phyloP scores from a whole-genome alignment of 257 asterid genomes.

The Penstemon eatonii region DNA sequence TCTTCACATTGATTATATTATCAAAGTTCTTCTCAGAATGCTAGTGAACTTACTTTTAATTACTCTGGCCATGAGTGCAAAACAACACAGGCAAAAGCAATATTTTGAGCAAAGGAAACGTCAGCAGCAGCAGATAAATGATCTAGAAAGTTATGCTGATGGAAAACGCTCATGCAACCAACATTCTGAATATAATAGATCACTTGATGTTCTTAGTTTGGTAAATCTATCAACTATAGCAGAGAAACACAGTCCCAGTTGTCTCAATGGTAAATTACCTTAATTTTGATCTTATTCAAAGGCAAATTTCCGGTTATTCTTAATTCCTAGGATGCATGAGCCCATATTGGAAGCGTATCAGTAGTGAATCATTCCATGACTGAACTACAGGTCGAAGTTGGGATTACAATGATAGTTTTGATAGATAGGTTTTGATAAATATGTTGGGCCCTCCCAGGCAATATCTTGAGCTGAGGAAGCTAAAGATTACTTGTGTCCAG shows the following conservation, averaged over 20 bases:
- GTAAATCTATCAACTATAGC: slow-evolving; percentile 54
- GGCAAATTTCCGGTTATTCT: slow-evolving; percentile 17
- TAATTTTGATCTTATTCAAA: slow-evolving; percentile 20
- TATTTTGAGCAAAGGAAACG: slow-evolving; percentile 87
- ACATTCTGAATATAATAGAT: slow-evolving; percentile 46
- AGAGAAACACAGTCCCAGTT: slow-evolving; percentile 38
- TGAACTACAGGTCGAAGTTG: not conserved
- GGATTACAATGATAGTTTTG: not conserved
- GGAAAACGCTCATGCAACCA: slow-evolving; percentile 42
- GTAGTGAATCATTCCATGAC: slow-evolving; percentile 9
- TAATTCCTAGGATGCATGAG: slow-evolving; percentile 19
- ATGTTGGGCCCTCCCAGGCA: not conserved
- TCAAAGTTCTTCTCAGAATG: not conserved
- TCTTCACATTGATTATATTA: slow-evolving; percentile 19
- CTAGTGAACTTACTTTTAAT: slow-evolving; percentile 17
- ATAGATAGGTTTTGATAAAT: not conserved
- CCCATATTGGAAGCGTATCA: not conserved
- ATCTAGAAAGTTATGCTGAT: slow-evolving; percentile 43
- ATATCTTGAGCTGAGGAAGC: not conserved
- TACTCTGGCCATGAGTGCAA: slow-evolving; percentile 22
- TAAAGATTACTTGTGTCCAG: not conserved
- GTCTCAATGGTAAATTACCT: slow-evolving; percentile 46
- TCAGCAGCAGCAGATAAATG: slow-evolving; percentile 52
- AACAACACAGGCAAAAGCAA: slow-evolving; percentile 67
- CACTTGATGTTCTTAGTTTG: slow-evolving; percentile 87